These are phyloP conservation scores for Paramecium sexaurelia DNA, from an alignment of 73 alveolate species.

Conservation along the genomic window DNA sequence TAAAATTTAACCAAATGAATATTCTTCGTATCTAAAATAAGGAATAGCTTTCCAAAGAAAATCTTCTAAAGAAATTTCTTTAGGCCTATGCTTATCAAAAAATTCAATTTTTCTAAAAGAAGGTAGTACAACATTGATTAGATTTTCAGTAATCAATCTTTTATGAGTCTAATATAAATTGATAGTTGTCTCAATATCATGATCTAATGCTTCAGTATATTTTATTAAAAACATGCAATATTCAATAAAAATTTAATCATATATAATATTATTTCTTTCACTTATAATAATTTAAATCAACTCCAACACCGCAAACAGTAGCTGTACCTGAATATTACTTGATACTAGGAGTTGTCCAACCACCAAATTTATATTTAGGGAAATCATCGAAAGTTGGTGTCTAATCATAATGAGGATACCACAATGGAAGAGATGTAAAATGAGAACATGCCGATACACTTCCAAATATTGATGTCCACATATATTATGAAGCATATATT, in stretches of 20 bases:
- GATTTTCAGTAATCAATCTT: slow-evolving; percentile 16
- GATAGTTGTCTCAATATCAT: not conserved
- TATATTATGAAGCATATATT: slow-evolving; percentile 73
- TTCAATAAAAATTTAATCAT: not conserved
- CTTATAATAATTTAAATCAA: slow-evolving; percentile 75
- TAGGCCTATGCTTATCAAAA: not conserved
- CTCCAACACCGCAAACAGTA: slow-evolving; percentile 79
- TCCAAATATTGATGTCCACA: slow-evolving; percentile 80
- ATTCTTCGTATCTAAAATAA: not conserved
- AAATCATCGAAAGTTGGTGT: slow-evolving; percentile 76
- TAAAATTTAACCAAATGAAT: not conserved
- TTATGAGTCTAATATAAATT: slow-evolving; percentile 13
- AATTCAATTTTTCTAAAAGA: not conserved
- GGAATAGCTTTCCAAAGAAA: not conserved
- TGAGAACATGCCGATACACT: slow-evolving; percentile 69
- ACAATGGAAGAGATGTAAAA: slow-evolving; percentile 72
- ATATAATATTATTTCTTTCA: not conserved
- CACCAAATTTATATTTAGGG: slow-evolving; percentile 72
- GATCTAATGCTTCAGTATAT: not conserved
- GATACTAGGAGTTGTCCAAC: slow-evolving; percentile 79
- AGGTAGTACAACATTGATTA: not conserved
- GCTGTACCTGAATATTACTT: slow-evolving; percentile 78
- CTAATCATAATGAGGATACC: slow-evolving; percentile 91
- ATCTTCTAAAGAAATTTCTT: not conserved
- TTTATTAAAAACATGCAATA: not conserved